Percentiles rank a stretch among this genome's conserved stretches.
Evolutionary conservation across 768 basidiomycete genomes (phyloP).

Genomic region (Coprinopsis cinerea): DNA sequence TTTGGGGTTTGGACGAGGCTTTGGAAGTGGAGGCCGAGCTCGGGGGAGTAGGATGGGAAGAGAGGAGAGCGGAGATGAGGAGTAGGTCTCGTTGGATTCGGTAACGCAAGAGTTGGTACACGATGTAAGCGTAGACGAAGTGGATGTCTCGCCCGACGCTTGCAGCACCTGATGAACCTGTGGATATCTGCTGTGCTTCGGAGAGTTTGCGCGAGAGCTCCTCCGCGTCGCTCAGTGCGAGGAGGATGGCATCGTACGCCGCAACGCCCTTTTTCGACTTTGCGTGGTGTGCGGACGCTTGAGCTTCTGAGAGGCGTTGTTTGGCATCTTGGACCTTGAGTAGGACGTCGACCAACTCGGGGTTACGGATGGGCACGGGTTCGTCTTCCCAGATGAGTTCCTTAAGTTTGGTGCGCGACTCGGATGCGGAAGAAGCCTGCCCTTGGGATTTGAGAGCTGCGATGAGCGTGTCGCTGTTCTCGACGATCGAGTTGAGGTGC

Average conservation of each 20-base stretch:
- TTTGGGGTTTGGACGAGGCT: conserved; percentile 25
- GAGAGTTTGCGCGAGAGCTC: conserved; percentile 72
- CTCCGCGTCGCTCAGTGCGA: conserved; percentile 86
- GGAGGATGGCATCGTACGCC: conserved; percentile 81
- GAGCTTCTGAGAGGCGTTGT: conserved; percentile 41
- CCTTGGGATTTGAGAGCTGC: conserved; percentile 43
- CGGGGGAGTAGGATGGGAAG: conserved; percentile 28
- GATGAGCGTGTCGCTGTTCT: conserved; percentile 52
- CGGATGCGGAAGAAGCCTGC: conserved; percentile 27
- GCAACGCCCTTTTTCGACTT: conserved; percentile 72
- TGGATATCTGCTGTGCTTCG: conserved; percentile 71
- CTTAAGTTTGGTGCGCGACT: conserved; percentile 49
- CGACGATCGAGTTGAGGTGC: conserved; percentile 56
- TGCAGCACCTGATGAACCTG: conserved; percentile 29
- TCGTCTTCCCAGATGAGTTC: conserved; percentile 75
- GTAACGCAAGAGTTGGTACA: conserved; percentile 80
- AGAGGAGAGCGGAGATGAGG: conserved; percentile 60
- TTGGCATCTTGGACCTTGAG: conserved; percentile 79
- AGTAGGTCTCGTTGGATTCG: conserved; percentile 88
- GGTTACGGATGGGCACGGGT: conserved; percentile 80
- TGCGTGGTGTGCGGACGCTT: conserved; percentile 29
- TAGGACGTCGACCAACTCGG: conserved; percentile 85
- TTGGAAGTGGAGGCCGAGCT: conserved; percentile 16
- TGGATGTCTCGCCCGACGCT: conserved; percentile 64
- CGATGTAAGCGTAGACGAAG: conserved; percentile 82